Evolutionary conservation across 805 yeast genomes (phyloP), one percentile per base, ranked within the genome.

Genomic region (Isabelozyma heimii): DNA sequence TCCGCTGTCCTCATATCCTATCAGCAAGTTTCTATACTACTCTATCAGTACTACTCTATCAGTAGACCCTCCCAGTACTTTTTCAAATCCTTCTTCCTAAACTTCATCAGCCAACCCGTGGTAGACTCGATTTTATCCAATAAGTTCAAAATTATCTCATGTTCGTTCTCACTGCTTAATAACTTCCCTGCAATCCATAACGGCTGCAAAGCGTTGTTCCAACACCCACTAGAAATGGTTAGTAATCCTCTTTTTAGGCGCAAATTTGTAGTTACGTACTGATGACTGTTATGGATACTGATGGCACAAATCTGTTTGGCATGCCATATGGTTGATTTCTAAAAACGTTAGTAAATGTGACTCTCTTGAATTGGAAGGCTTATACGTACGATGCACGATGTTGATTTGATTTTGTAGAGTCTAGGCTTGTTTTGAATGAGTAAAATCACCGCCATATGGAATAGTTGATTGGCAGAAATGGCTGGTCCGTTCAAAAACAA

Each of bases 391-490:
- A 52, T 42, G 28, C 48, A 47, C 14, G 52, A 50, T 27, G 46
- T 48, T 40, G 48, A 37, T 7, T 52, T 50, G 1, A 69, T 52
- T 51, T 69, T 71, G 51, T 53, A 60, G 3, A 57, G 50, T 38
- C 76, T 58, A 17, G 77, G 77, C 49, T 71, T 73, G 45, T 71
- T 69, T 43, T 71, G 75, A 49, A 66, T 60, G 56, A 73, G 49
- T 15, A 73, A 43, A 9, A 73, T 73, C 42, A 66, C 60, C 3
- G 71, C 65, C 71, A 65, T 69, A 45, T 72, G 77, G 48, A 61
- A 71, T 40, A 72, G 43, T 47, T 71, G 75, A 50, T 69, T 70
- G 3, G 70, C 64, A 5, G 70, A 66, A 9, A 68, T 64, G 0
- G 75, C 69, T 1, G 70, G 69, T 1, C 72, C 67, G 49, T 69